These are phyloP conservation scores for Diaporthe longicolla DNA, from an alignment of 2,329 filamentous ascomycete genomes.

Conservation along the genomic window DNA sequence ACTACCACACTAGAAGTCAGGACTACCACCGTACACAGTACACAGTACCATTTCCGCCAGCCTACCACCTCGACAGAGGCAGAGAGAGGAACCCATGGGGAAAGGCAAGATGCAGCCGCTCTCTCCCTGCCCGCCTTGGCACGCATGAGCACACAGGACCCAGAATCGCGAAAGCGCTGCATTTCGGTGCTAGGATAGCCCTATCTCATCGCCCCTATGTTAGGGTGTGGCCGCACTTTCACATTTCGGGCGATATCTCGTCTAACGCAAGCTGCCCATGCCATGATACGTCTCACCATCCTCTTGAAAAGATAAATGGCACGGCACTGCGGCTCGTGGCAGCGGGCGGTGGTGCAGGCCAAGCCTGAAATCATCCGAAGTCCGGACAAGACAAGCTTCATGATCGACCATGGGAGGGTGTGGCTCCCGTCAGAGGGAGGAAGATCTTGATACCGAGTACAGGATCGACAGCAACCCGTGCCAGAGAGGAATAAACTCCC, in stretches of 20 bases:
- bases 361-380: slow-evolving; percentile 24
- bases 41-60: too few species aligned
- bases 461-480: not conserved
- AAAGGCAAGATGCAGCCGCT: not conserved
- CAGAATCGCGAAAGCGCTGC: slow-evolving; percentile 1
- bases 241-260: not conserved
- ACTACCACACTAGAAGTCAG: not conserved
- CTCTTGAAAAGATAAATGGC: not conserved
- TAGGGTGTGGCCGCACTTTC: not conserved
- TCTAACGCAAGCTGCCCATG: not conserved
- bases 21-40: not conserved
- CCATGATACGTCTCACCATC: slow-evolving; percentile 17
- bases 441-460: slow-evolving; percentile 21
- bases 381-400: slow-evolving; percentile 27
- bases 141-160: not conserved
- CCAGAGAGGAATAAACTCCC: not conserved
- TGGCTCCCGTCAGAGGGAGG: not conserved
- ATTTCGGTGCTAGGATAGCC: slow-evolving; percentile 5
- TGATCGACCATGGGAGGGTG: slow-evolving; percentile 9
- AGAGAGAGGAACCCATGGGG: slow-evolving; percentile 2
- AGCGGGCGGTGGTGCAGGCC: slow-evolving; percentile 13
- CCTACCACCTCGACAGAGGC: too few species aligned
- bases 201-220: slow-evolving; percentile 1
- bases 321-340: not conserved
- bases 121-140: slow-evolving; percentile 21